These are phyloP conservation scores for Ganoderma sp. DNA, from an alignment of 1,284 basidiomycete species.

Conservation along the genomic window DNA sequence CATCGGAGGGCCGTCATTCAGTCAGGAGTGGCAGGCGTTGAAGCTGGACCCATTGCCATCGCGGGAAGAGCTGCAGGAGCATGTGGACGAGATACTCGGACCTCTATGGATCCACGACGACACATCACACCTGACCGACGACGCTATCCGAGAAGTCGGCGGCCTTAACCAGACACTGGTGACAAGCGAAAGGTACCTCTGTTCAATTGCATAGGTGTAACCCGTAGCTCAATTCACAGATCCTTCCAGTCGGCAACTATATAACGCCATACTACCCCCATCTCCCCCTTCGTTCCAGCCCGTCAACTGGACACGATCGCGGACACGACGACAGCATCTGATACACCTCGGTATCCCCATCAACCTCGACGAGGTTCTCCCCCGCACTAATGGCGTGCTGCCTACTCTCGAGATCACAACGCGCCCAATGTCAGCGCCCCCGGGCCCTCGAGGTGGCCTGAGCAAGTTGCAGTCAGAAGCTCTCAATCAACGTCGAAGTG, in stretches of 20 bases:
- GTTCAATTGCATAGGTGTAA: constrained; percentile 21
- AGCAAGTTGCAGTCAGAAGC: constrained; percentile 46
- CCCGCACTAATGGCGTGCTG: constrained; percentile 72
- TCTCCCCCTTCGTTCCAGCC: constrained; percentile 71
- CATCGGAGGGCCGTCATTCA: constrained; percentile 50
- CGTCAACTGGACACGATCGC: constrained; percentile 90
- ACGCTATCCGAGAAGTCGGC: constrained; percentile 78
- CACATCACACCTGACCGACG: constrained; percentile 63
- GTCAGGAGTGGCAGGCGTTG: constrained; percentile 64
- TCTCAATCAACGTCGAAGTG: constrained; percentile 43
- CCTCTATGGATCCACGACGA: constrained; percentile 64
- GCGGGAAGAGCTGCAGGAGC: constrained; percentile 58
- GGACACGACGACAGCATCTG: constrained; percentile 86
- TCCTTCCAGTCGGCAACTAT: constrained; percentile 71
- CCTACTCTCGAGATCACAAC: constrained; percentile 84
- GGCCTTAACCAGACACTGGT: constrained; percentile 81
- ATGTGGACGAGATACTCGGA: constrained; percentile 69
- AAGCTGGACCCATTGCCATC: constrained; percentile 69
- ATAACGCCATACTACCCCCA: constrained; percentile 69
- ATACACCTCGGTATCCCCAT: constrained; percentile 91
- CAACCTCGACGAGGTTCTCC: constrained; percentile 90
- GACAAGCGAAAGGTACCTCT: constrained; percentile 70
- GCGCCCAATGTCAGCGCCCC: constrained; percentile 80
- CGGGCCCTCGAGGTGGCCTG: constrained; percentile 54
- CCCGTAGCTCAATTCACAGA: constrained; percentile 38